Conservation (phyloP, 2,329 filamentous ascomycete genomes). For the Fusarium sp. region DNA sequence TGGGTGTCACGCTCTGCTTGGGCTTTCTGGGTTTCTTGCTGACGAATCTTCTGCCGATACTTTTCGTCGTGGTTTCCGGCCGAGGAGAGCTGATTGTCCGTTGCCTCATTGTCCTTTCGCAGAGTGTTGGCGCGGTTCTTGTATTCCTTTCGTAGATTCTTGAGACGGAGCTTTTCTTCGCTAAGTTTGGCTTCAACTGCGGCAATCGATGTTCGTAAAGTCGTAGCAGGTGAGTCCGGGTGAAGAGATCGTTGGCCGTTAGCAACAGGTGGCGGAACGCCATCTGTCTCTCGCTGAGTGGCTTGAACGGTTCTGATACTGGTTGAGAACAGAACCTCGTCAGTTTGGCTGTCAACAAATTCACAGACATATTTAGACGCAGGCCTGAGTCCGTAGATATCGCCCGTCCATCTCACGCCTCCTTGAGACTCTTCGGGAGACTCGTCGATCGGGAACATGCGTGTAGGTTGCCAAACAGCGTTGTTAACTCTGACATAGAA, state of each 20-base stretch:
- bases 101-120: constrained; percentile 78
- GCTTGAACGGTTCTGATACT: constrained; percentile 75
- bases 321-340: constrained; percentile 75
- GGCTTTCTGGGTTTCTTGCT: constrained; percentile 79
- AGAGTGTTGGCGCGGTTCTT: constrained; percentile 74
- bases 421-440: constrained; percentile 49
- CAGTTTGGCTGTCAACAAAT: constrained; percentile 76
- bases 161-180: constrained; percentile 76
- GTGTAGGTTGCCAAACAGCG: constrained; percentile 81
- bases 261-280: constrained; percentile 48
- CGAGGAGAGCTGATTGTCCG: constrained; percentile 73
- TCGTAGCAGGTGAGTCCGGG: constrained; percentile 81
- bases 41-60: constrained; percentile 77
- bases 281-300: constrained; percentile 50
- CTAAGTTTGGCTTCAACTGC: constrained; percentile 76
- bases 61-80: constrained; percentile 81
- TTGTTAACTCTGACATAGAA: constrained; percentile 85
- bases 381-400: constrained; percentile 76
- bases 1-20: constrained; percentile 69
- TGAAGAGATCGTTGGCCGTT: constrained; percentile 70
- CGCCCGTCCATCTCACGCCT: constrained; percentile 74
- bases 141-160: constrained; percentile 79
- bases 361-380: constrained; percentile 83
- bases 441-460: constrained; percentile 67
- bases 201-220: constrained; percentile 79